phyloP scores from a whole-genome alignment of 495 filamentous ascomycete genomes.

The Lepraria neglecta region DNA sequence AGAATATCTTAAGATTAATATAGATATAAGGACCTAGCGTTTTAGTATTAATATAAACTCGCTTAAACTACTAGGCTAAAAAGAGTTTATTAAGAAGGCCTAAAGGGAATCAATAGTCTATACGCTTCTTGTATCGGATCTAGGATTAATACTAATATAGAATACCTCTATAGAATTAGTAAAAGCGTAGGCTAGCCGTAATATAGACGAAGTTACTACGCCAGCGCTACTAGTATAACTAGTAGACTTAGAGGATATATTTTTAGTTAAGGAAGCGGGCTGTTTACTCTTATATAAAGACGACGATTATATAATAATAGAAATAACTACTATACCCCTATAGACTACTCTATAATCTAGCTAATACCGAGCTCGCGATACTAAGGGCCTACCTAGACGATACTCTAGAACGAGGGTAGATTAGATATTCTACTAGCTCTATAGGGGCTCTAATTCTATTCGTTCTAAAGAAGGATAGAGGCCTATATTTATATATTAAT shows the following conservation, averaged over 20 bases:
- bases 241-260: not conserved
- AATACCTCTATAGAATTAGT: too few species aligned
- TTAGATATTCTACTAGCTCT: slow-evolving; percentile 4
- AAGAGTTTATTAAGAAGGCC: not conserved
- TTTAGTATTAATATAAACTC: not conserved
- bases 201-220: too few species aligned
- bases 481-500: slow-evolving; percentile 21
- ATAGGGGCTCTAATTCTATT: slow-evolving; percentile 5
- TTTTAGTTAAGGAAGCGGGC: not conserved
- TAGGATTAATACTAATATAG: not conserved
- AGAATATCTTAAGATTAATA: not conserved
- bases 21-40: not conserved
- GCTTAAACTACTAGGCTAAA: not conserved
- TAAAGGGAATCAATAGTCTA: not conserved
- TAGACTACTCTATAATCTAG: not conserved
- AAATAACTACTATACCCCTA: not conserved
- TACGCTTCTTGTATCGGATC: not conserved
- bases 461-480: slow-evolving; percentile 16
- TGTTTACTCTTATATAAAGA: not conserved
- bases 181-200: too few species aligned
- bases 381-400: not conserved
- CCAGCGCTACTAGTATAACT: not conserved
- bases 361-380: not conserved
- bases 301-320: slow-evolving; percentile 7
- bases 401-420: slow-evolving; percentile 7